phyloP scores from a whole-genome alignment of 2,329 filamentous ascomycete species.

The Fusarium equiseti region DNA sequence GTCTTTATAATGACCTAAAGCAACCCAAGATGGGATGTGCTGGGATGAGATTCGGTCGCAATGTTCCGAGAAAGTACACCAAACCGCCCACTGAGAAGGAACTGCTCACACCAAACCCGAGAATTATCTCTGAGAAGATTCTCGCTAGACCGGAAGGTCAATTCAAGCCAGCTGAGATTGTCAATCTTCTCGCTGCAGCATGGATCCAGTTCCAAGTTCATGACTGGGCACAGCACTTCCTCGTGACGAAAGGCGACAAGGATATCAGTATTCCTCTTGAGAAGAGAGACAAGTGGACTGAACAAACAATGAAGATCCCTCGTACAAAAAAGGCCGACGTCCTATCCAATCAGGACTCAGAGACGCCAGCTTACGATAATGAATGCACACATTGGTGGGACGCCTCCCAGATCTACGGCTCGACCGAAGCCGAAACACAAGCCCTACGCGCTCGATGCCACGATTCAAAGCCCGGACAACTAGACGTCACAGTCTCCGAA shows the following conservation, averaged over 20 bases:
- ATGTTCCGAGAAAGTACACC: conserved; percentile 15
- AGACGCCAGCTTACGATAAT: conserved; percentile 24
- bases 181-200: conserved; percentile 29
- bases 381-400: conserved; percentile 35
- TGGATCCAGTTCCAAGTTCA: conserved; percentile 35
- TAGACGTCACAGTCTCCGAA: background rate
- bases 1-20: conserved; percentile 17
- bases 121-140: conserved; percentile 19
- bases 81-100: conserved; percentile 11
- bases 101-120: conserved; percentile 8
- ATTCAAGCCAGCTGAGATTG: conserved; percentile 29
- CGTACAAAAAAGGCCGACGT: background rate
- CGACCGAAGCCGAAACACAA: conserved; percentile 17
- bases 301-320: conserved; percentile 10
- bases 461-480: conserved; percentile 7
- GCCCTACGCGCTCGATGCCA: conserved; percentile 2
- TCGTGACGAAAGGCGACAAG: background rate
- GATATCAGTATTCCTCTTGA: conserved; percentile 14
- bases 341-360: background rate
- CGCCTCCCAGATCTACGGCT: conserved; percentile 32
- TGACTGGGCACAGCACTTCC: conserved; percentile 24
- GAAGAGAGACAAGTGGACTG: conserved; percentile 13
- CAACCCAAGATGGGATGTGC: conserved; percentile 26
- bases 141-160: conserved; percentile 23
- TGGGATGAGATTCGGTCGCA: conserved; percentile 31